phyloP scores from a whole-genome alignment of 257 asterid species.

The Cynanchum wilfordii region DNA sequence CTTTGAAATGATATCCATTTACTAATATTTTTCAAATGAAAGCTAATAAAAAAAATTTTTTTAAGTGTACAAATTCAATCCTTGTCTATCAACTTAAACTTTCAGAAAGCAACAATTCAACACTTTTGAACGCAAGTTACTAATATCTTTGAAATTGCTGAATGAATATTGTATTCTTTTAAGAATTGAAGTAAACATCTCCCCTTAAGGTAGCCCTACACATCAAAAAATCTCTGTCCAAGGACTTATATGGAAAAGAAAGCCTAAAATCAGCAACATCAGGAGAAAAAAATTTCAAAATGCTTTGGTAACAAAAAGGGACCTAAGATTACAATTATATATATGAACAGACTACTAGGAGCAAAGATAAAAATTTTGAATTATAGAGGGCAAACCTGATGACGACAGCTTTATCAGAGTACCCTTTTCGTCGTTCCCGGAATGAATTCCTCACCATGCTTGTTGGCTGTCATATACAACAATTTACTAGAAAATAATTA shows the following conservation, averaged over 20 bases:
- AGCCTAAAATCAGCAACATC: neutral
- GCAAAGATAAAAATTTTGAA: neutral
- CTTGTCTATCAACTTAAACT: too few species aligned
- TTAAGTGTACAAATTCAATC: neutral
- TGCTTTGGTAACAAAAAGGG: neutral
- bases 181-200: neutral
- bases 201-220: neutral
- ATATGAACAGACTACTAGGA: neutral
- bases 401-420: slow-evolving; percentile 86
- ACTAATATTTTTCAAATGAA: neutral
- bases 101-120: too few species aligned
- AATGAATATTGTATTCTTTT: neutral
- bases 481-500: neutral
- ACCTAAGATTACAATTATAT: neutral
- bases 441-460: slow-evolving; percentile 82
- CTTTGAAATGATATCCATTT: neutral
- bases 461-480: slow-evolving; percentile 54
- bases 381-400: slow-evolving; percentile 55
- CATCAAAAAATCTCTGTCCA: neutral
- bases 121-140: neutral
- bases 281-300: neutral
- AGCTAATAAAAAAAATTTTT: neutral
- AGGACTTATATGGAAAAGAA: neutral
- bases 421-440: slow-evolving; percentile 84
- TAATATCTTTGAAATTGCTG: neutral